Evolutionary conservation across 345 rosid genomes (phyloP).

Genomic region (Populus davidiana): DNA sequence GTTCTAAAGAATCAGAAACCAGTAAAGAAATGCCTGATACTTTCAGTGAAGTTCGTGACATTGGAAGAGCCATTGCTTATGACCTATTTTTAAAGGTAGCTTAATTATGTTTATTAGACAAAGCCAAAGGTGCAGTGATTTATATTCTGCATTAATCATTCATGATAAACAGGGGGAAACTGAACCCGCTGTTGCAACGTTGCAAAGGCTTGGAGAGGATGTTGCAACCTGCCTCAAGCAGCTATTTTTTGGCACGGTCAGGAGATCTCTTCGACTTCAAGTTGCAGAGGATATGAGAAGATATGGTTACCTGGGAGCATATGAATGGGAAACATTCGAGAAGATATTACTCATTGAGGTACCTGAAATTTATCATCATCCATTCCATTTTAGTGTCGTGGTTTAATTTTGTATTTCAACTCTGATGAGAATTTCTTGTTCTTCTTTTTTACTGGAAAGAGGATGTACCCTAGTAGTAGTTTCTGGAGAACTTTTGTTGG

Average conservation of each 20-base stretch:
- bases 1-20: constrained; percentile 48
- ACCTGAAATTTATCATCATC: constrained; percentile 17
- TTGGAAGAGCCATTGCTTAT: constrained; percentile 92
- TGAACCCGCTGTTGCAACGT: constrained; percentile 72
- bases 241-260: constrained; percentile 82
- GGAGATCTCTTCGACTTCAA: constrained; percentile 74
- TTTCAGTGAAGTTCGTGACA: constrained; percentile 83
- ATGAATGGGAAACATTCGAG: constrained; percentile 74
- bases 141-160: constrained; percentile 33
- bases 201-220: constrained; percentile 96
- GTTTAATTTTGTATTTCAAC: constrained; percentile 16
- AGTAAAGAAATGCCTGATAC: constrained; percentile 65
- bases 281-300: constrained; percentile 75
- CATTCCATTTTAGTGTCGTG: constrained; percentile 13
- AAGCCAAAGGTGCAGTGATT: constrained; percentile 10
- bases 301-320: constrained; percentile 66
- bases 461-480: constrained; percentile 91
- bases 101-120: constrained; percentile 22
- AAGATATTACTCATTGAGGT: constrained; percentile 85
- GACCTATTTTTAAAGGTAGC: constrained; percentile 88
- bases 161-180: constrained; percentile 77
- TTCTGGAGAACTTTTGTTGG: constrained; percentile 79
- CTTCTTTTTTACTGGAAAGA: constrained; percentile 47
- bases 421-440: constrained; percentile 25
- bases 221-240: constrained; percentile 77